Base-by-base conservation (phyloP, 164 flowering plant genomes). In the Amborella trichopoda region DNA sequence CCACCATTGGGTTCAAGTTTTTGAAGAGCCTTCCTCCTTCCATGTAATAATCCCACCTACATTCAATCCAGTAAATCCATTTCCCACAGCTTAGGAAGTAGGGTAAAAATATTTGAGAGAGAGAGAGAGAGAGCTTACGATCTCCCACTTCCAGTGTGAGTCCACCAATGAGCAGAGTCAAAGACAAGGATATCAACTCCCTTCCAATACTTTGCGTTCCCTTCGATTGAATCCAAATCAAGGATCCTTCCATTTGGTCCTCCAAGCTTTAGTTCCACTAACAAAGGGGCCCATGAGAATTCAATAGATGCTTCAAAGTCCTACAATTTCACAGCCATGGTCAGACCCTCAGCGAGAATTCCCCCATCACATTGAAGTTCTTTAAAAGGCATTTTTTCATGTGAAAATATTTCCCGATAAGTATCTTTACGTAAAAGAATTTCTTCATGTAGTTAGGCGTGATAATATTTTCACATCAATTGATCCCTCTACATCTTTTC, bases 121-220 rank as follows among this genome's bases (percentile, higher is more conserved):
- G n/a, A 30, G 14, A 30, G 34, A 30, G 34, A 30, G 34, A 30
- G 34, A 30, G 18, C 84, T 72, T 80, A 82, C 89, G 86, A 70
- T 22, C 69, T 76, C 66, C 58, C 55, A 67, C 74, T 39, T 5
- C 63, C 69, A 12, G 83, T 64, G 28, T 83, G 94, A 40, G 80
- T 73, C 96, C 96, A 88, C 96, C 96, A 88, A 43, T 88, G 96
- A 57, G 88, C 89, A 6, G 96, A 77, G 69, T 87, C 83, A 34
- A 83, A 81, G 28, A 87, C 79, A 14, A 87, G 62, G 30, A 61
- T 47, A 36, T 66, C 70, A 25, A 50, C 61, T 28, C 60, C 66
- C 53, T 51, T 61, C 70, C 70, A 66, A 33, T 18, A 50, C 32
- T 26, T 50, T 5, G 70, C 66, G 18, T 61, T 66, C 37, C 46